These are phyloP conservation scores for Phlyctochytrium planicorne DNA, from an alignment of 192 early-diverging fungal species.

Conservation along the genomic window DNA sequence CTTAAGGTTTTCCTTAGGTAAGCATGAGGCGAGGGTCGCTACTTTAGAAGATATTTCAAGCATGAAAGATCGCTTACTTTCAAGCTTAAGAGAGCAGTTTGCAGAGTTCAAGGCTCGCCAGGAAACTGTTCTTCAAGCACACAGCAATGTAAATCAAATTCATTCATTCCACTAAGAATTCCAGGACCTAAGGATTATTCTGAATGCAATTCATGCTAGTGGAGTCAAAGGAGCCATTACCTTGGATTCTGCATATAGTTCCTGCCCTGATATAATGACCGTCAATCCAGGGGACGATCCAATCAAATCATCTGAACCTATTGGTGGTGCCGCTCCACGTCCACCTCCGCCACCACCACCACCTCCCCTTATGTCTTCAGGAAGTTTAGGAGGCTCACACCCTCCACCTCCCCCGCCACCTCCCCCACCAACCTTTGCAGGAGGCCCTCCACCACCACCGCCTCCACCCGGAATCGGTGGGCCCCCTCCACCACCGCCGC, in stretches of 20 bases:
- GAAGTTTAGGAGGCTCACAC: not conserved
- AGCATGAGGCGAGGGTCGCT: not conserved
- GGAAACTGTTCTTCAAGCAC: too few species aligned
- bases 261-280: too few species aligned
- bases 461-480: conserved; percentile 33
- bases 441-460: conserved; percentile 29
- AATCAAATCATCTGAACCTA: too few species aligned
- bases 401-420: conserved; percentile 30
- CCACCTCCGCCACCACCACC: conserved; percentile 31
- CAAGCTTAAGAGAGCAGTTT: not conserved
- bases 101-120: not conserved
- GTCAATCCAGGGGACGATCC: too few species aligned
- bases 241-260: too few species aligned
- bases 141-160: too few species aligned
- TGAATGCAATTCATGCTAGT: too few species aligned
- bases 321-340: conserved; percentile 6
- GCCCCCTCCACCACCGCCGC: conserved; percentile 32
- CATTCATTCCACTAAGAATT: too few species aligned
- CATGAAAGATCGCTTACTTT: not conserved
- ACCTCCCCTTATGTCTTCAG: conserved; percentile 17
- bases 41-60: not conserved
- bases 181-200: too few species aligned
- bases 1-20: not conserved
- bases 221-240: too few species aligned
- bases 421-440: conserved; percentile 18